Percentiles rank a stretch among this genome's conserved stretches.
These are phyloP conservation scores for Macaranga tanarius DNA, from an alignment of 441 rosid species.

Conservation along the genomic window DNA sequence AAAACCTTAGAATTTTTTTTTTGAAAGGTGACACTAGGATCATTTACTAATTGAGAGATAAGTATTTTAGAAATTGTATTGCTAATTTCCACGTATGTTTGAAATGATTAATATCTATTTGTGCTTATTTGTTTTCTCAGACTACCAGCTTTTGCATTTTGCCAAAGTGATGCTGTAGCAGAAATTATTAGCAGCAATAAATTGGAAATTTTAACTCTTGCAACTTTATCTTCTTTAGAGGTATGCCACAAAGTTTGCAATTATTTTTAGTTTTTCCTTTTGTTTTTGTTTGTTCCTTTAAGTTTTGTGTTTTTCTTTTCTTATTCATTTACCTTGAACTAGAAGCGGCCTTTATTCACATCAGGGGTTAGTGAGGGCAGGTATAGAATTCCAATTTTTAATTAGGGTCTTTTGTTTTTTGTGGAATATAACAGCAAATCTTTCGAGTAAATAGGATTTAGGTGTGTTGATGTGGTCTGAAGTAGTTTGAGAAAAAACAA, in stretches of 20 bases:
- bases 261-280: neutral
- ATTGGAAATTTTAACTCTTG: constrained; percentile 73
- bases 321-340: too few relatives aligned
- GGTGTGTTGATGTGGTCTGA: neutral
- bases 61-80: neutral
- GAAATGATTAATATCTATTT: neutral
- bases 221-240: constrained; percentile 62
- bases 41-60: too few relatives aligned
- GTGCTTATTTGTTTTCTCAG: constrained; percentile 33
- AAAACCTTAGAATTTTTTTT: too few relatives aligned
- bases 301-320: neutral
- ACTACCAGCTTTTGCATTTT: constrained; percentile 73
- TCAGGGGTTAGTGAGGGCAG: too few relatives aligned
- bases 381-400: too few relatives aligned
- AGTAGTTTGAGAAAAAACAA: neutral
- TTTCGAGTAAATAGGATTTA: too few relatives aligned
- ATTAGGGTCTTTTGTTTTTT: too few relatives aligned
- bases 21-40: too few relatives aligned
- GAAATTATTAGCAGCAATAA: constrained; percentile 48
- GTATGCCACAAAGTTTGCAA: constrained; percentile 29
- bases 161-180: constrained; percentile 55
- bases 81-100: neutral
- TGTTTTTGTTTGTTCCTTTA: neutral
- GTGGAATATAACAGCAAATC: too few relatives aligned
- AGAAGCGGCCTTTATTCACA: too few relatives aligned